Evolutionary conservation across 306 rosid species (phyloP).

Genomic region (Prunus mume): DNA sequence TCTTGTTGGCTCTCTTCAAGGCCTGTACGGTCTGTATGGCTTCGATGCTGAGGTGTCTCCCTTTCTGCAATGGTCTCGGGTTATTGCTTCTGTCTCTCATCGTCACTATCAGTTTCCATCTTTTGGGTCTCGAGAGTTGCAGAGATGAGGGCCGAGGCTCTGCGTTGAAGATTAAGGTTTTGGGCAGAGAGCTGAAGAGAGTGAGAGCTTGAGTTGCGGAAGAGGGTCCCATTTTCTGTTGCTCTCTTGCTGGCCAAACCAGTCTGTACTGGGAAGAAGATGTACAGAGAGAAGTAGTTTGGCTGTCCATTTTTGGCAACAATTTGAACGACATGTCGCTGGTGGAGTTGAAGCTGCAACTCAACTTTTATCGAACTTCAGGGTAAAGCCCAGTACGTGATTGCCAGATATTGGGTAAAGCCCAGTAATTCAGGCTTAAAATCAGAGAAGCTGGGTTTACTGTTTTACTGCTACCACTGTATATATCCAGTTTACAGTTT

Average conservation of each 20-base stretch:
- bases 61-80: slow-evolving; percentile 48
- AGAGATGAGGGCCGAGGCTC: background rate
- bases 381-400: no score
- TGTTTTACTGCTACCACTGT: slow-evolving; percentile 29
- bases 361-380: no score
- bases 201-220: background rate
- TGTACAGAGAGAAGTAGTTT: background rate
- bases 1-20: slow-evolving; percentile 37
- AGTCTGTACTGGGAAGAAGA: background rate
- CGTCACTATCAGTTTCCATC: slow-evolving; percentile 21
- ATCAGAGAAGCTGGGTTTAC: slow-evolving; percentile 36
- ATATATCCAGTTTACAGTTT: slow-evolving; percentile 31
- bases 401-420: no score
- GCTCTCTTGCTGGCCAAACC: background rate
- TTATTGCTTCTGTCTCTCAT: slow-evolving; percentile 51
- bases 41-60: slow-evolving; percentile 55
- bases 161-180: background rate
- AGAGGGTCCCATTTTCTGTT: background rate
- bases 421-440: slow-evolving; percentile 31
- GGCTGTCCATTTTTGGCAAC: background rate
- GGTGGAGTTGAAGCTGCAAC: no score
- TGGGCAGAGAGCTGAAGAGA: slow-evolving; percentile 2
- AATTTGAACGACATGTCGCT: background rate
- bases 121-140: slow-evolving; percentile 1
- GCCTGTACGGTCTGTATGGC: slow-evolving; percentile 54